phyloP scores from a whole-genome alignment of 495 filamentous ascomycete species.

The Podospora sp. region DNA sequence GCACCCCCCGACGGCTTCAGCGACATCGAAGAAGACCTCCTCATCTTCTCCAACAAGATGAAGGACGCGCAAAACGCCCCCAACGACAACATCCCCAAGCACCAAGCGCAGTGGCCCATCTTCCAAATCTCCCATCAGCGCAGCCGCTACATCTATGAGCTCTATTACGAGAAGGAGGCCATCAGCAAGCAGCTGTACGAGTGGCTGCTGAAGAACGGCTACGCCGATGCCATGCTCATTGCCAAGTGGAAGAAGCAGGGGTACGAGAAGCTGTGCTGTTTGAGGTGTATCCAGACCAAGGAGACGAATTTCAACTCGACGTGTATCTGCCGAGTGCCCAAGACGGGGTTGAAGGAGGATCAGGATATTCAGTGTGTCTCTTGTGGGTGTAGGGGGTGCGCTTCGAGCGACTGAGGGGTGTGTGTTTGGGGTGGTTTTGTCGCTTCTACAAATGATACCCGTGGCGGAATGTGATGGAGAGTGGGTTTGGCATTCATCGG shows the following conservation, averaged over 20 bases:
- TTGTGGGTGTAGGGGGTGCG: slow-evolving; percentile 91
- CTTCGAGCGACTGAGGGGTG: slow-evolving; percentile 70
- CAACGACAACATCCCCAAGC: slow-evolving; percentile 58
- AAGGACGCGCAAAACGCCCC: slow-evolving; percentile 88
- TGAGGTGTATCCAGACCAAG: slow-evolving; percentile 96
- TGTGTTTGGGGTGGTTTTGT: neutral
- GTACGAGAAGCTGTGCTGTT: slow-evolving; percentile 97
- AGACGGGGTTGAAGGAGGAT: slow-evolving; percentile 86
- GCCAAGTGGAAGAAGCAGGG: slow-evolving; percentile 99
- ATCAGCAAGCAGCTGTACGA: slow-evolving; percentile 91
- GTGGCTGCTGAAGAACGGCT: slow-evolving; percentile 94
- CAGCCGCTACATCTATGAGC: slow-evolving; percentile 89
- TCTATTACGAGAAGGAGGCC: slow-evolving; percentile 97
- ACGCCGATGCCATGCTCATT: slow-evolving; percentile 92
- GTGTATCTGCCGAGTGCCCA: slow-evolving; percentile 95
- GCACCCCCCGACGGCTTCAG: slow-evolving; percentile 93
- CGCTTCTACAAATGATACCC: neutral
- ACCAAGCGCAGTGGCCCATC: slow-evolving; percentile 93
- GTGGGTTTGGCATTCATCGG: slow-evolving; percentile 1
- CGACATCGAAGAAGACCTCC: slow-evolving; percentile 93
- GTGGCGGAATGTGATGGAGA: neutral
- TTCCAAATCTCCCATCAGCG: slow-evolving; percentile 98
- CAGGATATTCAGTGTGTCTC: slow-evolving; percentile 92
- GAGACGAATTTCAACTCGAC: slow-evolving; percentile 99
- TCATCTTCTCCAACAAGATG: slow-evolving; percentile 97